These are phyloP conservation scores for Podospora fimiseda DNA, from an alignment of 495 filamentous ascomycete genomes.

Conservation along the genomic window DNA sequence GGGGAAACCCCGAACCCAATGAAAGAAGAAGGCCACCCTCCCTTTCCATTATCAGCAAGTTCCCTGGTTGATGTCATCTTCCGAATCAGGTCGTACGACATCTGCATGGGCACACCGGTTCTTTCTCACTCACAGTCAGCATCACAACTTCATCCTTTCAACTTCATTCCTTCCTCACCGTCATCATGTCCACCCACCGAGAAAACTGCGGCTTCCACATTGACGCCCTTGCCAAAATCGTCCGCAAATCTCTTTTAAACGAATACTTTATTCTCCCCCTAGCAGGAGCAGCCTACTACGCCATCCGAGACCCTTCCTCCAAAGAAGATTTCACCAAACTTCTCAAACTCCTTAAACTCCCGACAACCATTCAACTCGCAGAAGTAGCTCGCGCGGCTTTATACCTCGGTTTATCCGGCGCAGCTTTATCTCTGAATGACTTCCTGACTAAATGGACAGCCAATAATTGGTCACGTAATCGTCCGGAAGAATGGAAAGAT, in stretches of 20 bases:
- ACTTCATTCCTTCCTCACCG: too few relatives aligned
- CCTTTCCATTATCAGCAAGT: too few relatives aligned
- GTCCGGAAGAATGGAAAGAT: conserved; percentile 17
- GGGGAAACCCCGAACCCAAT: too few relatives aligned
- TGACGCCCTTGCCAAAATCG: conserved; percentile 13
- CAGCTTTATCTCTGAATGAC: conserved; percentile 15
- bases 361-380: conserved; percentile 2
- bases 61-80: too few relatives aligned
- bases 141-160: too few relatives aligned
- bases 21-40: too few relatives aligned
- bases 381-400: conserved; percentile 8
- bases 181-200: conserved; percentile 16
- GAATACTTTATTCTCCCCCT: conserved; percentile 17
- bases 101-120: too few relatives aligned
- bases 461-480: conserved; percentile 23
- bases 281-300: conserved; percentile 10
- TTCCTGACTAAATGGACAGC: conserved; percentile 22
- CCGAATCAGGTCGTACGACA: too few relatives aligned
- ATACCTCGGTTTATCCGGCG: conserved; percentile 11
- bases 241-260: conserved; percentile 21
- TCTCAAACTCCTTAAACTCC: neutral
- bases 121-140: too few relatives aligned
- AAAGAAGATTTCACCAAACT: conserved; percentile 2
- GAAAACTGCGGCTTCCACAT: conserved; percentile 18
- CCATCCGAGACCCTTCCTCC: conserved; percentile 5